Percentiles rank a stretch among this genome's conserved stretches.
Evolutionary conservation across 2,329 filamentous ascomycete genomes (phyloP).

Genomic region (Cercospora sp.): DNA sequence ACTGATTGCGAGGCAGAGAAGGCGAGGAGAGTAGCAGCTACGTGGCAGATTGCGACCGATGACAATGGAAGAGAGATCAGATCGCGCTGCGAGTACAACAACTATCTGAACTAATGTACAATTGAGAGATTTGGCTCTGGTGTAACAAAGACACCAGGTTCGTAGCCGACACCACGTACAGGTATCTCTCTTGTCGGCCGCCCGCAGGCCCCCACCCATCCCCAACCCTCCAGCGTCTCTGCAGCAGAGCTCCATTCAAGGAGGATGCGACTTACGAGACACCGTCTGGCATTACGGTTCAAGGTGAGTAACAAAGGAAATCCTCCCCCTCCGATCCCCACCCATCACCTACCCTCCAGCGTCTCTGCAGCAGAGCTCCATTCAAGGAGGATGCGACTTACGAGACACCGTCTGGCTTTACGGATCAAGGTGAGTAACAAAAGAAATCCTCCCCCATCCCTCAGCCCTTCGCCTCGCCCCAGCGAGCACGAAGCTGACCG

Average conservation of each 20-base stretch:
- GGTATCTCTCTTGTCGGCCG: constrained; percentile 1
- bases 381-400: background rate
- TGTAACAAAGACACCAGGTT: constrained; percentile 7
- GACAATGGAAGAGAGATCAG: background rate
- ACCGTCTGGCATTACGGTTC: constrained; percentile 1
- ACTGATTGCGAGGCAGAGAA: background rate
- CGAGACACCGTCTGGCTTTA: constrained; percentile 3
- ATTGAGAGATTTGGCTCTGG: constrained; percentile 2
- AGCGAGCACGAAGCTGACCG: background rate
- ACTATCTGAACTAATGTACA: background rate
- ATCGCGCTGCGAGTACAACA: background rate
- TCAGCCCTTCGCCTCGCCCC: background rate
- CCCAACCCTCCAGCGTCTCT: background rate
- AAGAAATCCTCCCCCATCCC: background rate
- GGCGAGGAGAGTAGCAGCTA: background rate
- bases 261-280: background rate
- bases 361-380: constrained; percentile 4
- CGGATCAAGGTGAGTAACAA: constrained; percentile 1
- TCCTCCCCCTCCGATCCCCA: background rate
- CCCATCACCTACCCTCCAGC: constrained; percentile 1
- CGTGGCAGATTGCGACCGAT: background rate
- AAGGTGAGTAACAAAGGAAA: constrained; percentile 1
- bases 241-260: constrained; percentile 7
- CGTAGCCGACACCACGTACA: constrained; percentile 4
- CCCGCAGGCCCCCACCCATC: background rate